Evolutionary conservation across 768 basidiomycete genomes (phyloP), one percentile per base, ranked within the genome.

Genomic region (Psilocybe tampanensis): DNA sequence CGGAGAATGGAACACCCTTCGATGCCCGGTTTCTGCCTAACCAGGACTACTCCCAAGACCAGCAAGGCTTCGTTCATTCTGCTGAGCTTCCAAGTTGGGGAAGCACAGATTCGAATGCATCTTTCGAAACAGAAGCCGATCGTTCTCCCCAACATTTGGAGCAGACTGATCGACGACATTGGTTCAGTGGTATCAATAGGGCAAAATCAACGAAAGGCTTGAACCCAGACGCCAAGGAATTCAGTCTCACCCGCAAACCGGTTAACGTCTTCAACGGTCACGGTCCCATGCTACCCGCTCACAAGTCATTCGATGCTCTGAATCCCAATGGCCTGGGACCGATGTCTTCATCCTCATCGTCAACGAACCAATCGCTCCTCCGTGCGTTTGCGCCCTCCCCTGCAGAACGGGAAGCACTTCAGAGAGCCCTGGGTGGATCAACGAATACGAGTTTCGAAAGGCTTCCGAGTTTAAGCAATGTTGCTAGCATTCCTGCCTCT

Each of bases 321-420:
- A 86, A 86, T 64, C 86, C 86, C 17, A 85, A 79, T 42, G 84
- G 86, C n/a, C 72, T 82, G 12, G 74, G 74, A 41, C 60, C 72
- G 15, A 67, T 64, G 50, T 59, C 74, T 43, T 58, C 78, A 3
- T 68, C 74, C 1, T 62, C 77, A 0, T 67, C 79, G 2, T 79
- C 84, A 3, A 76, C 80, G 9, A 80, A 68, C 45, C 77, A 72
- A 44, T 81, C 80, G 26, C 72, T 85, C 19, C 76, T 91, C 55
- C 90, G 89, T 66, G 92, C 92, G 17, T 95, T 95, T 70, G 92
- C 90, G 33, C 92, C 92, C 29, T 94, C 92, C 60, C 89, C 88
- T 52, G 91, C 87, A 60, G 92, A 95, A 78, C 89, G 92, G 42
- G 89, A 92, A 72, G 92, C 82, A 49, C 80, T 95, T 29, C 86